Base-by-base conservation (phyloP, 768 basidiomycete species). In the Boletus rubescentipes region DNA sequence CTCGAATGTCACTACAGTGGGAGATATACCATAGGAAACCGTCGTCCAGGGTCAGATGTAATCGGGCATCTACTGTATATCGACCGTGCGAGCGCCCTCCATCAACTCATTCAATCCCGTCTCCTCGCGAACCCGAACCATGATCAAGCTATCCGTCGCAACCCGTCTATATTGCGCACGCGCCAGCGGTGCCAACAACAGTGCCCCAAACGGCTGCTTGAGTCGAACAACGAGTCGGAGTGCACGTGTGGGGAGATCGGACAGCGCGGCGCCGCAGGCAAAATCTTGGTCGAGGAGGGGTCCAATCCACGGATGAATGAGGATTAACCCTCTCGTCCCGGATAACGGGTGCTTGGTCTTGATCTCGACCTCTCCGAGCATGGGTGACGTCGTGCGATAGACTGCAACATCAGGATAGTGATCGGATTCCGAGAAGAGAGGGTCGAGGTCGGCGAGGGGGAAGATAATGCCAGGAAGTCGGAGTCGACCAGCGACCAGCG, bases 221-320 rank as follows among this genome's bases (percentile, higher is more conserved):
- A 51, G 41, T 12, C 50, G 39, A 7, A 20, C 53, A 11, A 58
- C 5, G 23, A 58, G 23, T 14, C 45, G 56, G 2, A 57, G 39
- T 3, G 56, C 56, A 1, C 14, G 37, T 11, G 39, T 55, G n/a
- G 4, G 2, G n/a, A 5, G 18, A 20, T 38, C 38, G 2, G 11
- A 38, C 18, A 5, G 18, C 10, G 16, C 10, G 2, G 10, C 16
- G 7, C 35, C 49, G 3, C 9, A 2, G 11, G 21, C 20, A 18
- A 41, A 49, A 10, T 26, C 26, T 6, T 26, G 26, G 26, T 26
- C 26, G 26, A 26, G 26, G 26, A 26, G 26, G 26, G 26, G 26
- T 4, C 26, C 26, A 6, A 26, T 26, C 26, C 60, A 61, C 4
- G 58, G 58, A 37, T 61, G 53, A 9, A 61, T 18, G 18, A 61